Base-by-base conservation (phyloP, 192 early-diverging fungal genomes). In the Rhizoclosmatium sp. region DNA sequence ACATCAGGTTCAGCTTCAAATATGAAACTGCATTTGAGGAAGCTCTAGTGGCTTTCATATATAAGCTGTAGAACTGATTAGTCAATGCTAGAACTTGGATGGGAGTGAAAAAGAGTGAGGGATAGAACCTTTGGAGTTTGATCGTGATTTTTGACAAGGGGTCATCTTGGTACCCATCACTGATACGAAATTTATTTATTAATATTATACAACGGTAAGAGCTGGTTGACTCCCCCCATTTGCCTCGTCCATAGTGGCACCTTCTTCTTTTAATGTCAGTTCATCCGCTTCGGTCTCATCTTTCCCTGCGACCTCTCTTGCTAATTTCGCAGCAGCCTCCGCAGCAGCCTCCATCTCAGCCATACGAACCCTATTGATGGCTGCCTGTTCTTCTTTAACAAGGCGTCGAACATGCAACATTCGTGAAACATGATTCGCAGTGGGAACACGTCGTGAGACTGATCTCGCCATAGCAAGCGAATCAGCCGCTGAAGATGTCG, bases 341-440 rank as follows among this genome's bases (percentile, higher is more conserved):
- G 23, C 56, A n/a, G 10, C 16, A 9, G 14, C n/a, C 41, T 23
- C 48, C 59, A 45, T 21, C 10, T 80, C 59, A 1, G 39, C 14
- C 14, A 48, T 61, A 3, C 46, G 10, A 46, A 62, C 59, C 61
- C 70, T n/a, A 16, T n/a, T 61, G 14, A 56, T 10, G 9, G 42
- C 41, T 0, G 62, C 31, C 62, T 65, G 59, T 3, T 80, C 78
- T 10, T 80, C 78, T 3, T 71, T 70, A 45, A 69, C 5, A n/a
- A 71, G 70, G 23, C 66, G 77, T 14, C 71, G 69, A 39, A 80
- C 62, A 5, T 48, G 40, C 21, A 48, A 12, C 9, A 42, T 40
- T 23, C 71, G 56, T n/a, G 65, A 4, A 19, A 74, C 31, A 61
- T 80, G 78, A 9, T 44, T 74, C 31, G 69, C n/a, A 1, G 70